These are phyloP conservation scores for Aspergillus viridinutans DNA, from an alignment of 2,329 filamentous ascomycete species.

Conservation along the genomic window DNA sequence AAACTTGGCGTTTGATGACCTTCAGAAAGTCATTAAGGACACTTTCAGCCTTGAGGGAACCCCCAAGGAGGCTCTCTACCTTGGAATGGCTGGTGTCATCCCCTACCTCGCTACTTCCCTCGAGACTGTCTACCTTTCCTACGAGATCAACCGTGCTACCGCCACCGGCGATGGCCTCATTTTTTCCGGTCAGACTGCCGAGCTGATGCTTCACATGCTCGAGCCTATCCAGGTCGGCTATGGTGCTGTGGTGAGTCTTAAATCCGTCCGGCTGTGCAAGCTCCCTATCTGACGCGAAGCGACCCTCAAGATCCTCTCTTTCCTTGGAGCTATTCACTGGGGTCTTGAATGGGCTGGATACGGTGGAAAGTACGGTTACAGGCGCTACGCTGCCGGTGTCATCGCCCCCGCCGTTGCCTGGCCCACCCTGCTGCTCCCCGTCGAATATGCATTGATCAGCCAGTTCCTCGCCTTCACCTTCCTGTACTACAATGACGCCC, in stretches of 20 bases:
- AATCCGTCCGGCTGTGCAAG: background rate
- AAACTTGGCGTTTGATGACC: conserved; percentile 4
- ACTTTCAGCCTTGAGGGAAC: conserved; percentile 63
- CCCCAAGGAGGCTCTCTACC: conserved; percentile 62
- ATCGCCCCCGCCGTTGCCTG: conserved; percentile 76
- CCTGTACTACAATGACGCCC: conserved; percentile 79
- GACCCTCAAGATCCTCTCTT: conserved; percentile 70
- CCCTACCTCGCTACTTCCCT: conserved; percentile 83
- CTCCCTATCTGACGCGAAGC: conserved; percentile 2
- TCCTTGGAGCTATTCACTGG: conserved; percentile 92
- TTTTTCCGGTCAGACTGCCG: conserved; percentile 67
- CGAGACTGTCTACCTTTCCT: conserved; percentile 76
- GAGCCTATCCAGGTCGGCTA: conserved; percentile 90
- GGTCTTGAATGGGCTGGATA: conserved; percentile 78
- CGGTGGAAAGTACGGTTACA: conserved; percentile 64
- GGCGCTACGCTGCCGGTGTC: conserved; percentile 79
- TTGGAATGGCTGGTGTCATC: conserved; percentile 73
- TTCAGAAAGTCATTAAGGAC: conserved; percentile 61
- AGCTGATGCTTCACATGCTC: conserved; percentile 66
- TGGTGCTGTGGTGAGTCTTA: conserved; percentile 68
- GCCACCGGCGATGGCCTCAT: conserved; percentile 59
- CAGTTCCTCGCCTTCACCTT: conserved; percentile 83
- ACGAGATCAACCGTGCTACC: conserved; percentile 69
- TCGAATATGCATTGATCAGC: conserved; percentile 77
- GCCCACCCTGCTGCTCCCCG: conserved; percentile 80